Evolutionary conservation across 1,284 basidiomycete species (phyloP).

Genomic region (Cryptococcus maquisensis): DNA sequence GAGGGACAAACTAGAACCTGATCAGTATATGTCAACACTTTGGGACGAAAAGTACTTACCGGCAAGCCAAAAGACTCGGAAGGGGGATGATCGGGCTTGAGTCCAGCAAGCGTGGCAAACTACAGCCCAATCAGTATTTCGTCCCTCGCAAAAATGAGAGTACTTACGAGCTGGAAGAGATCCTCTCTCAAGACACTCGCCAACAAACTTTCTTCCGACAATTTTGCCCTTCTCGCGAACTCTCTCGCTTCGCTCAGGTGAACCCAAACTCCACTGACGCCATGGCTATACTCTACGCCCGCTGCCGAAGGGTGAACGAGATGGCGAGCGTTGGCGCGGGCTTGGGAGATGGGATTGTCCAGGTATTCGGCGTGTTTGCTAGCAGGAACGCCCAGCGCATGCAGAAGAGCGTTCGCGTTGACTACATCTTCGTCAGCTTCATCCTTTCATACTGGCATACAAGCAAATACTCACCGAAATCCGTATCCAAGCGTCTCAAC

Average conservation of each 20-base stretch:
- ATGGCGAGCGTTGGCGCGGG: constrained; percentile 22
- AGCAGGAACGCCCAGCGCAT: constrained; percentile 30
- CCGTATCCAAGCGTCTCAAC: constrained; percentile 39
- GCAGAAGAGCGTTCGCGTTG: constrained; percentile 39
- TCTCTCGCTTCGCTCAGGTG: constrained; percentile 33
- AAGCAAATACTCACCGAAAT: constrained; percentile 33
- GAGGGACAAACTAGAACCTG: constrained; percentile 7
- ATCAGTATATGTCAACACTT: not conserved
- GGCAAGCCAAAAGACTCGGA: constrained; percentile 33
- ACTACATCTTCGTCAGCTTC: constrained; percentile 16
- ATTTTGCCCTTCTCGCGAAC: constrained; percentile 24
- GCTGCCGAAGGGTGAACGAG: constrained; percentile 17
- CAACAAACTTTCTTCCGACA: constrained; percentile 20
- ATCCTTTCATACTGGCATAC: too few relatives aligned
- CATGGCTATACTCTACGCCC: constrained; percentile 25
- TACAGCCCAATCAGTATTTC: constrained; percentile 3
- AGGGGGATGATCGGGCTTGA: constrained; percentile 33
- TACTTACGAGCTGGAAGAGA: constrained; percentile 27
- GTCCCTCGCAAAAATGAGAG: not conserved
- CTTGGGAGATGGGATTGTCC: constrained; percentile 20
- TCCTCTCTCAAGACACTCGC: constrained; percentile 35
- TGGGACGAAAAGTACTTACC: constrained; percentile 8
- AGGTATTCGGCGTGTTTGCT: constrained; percentile 27
- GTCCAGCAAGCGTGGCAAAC: constrained; percentile 34
- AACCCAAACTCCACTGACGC: constrained; percentile 41